Base-by-base conservation (phyloP, 2,329 filamentous ascomycete species). In the Amauroascus niger region DNA sequence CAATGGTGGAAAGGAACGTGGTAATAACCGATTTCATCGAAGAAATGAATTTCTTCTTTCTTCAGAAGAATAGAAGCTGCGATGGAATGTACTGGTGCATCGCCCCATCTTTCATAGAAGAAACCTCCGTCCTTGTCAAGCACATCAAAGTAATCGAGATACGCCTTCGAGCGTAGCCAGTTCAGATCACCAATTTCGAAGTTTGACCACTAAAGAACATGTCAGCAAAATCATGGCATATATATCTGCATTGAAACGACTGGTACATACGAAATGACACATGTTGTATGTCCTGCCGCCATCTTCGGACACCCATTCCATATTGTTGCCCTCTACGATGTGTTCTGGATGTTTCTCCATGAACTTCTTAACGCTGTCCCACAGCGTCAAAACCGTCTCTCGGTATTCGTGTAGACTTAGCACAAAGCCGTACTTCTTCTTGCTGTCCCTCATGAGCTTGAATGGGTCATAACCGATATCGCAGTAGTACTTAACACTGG, bases 61-160 rank as follows among this genome's bases (percentile, higher is more conserved):
- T 87, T 84, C 59, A 98, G 78, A 70, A 97, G 79, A 39, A 98
- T 75, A 57, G 80, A 80, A 2, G 93, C 93, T 13, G 88, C 93
- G 61, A 98, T 96, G n/a, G 91, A 96, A 74, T 98, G 93, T 5
- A 98, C 88, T 0, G 93, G 93, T 5, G 93, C 93, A 71, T 98
- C 91, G 56, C 91, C 91, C 91, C 91, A 98, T 63, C 91, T 85
- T 73, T 98, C 93, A 70, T 97, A 97, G 78, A 96, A 97, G 80
- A 98, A 98, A 58, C 93, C 93, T 59, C 93, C 93, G 51, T 95
- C 89, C 61, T 81, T 76, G 71, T 98, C 93, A 28, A 98, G 81
- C 5, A 82, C 79, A 49, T 90, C 81, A 65, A 98, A 98, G 75
- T 83, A 98, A 71, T 97, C 91, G 43, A 84, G 74, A 73, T 98